phyloP scores from a whole-genome alignment of 495 filamentous ascomycete genomes.

The Talaromyces trachyspermus region DNA sequence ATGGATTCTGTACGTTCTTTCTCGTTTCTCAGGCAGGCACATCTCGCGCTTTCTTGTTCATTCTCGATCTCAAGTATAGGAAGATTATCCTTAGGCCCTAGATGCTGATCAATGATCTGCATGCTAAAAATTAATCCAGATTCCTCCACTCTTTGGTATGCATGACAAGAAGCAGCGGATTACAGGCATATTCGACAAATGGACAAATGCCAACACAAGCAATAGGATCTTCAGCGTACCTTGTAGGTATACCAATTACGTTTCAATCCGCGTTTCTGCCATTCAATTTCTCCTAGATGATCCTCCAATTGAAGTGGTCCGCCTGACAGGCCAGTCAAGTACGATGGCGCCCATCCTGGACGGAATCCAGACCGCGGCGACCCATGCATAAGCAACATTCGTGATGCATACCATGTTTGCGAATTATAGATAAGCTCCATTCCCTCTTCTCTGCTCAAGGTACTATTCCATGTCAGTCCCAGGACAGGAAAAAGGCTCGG shows the following conservation, averaged over 20 bases:
- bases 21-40: not conserved
- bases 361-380: not conserved
- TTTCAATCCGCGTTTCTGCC: not conserved
- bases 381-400: constrained; percentile 1
- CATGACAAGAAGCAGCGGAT: too few species aligned
- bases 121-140: too few species aligned
- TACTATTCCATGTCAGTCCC: not conserved
- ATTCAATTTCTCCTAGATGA: not conserved
- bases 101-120: not conserved
- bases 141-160: too few species aligned
- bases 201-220: too few species aligned
- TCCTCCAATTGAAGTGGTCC: not conserved
- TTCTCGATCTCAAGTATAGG: not conserved
- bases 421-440: not conserved
- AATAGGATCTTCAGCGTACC: not conserved
- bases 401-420: not conserved
- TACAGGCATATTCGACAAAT: too few species aligned
- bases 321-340: not conserved
- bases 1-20: not conserved
- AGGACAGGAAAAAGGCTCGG: not conserved
- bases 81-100: not conserved
- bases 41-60: not conserved
- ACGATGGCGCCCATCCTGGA: not conserved
- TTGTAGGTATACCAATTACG: not conserved
- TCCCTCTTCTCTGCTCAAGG: not conserved